A percentile compares a stretch with the other conserved stretches of the same genome.
Evolutionary conservation across 1,284 basidiomycete species (phyloP).

Genomic region (Cryptococcus jaspeensis): DNA sequence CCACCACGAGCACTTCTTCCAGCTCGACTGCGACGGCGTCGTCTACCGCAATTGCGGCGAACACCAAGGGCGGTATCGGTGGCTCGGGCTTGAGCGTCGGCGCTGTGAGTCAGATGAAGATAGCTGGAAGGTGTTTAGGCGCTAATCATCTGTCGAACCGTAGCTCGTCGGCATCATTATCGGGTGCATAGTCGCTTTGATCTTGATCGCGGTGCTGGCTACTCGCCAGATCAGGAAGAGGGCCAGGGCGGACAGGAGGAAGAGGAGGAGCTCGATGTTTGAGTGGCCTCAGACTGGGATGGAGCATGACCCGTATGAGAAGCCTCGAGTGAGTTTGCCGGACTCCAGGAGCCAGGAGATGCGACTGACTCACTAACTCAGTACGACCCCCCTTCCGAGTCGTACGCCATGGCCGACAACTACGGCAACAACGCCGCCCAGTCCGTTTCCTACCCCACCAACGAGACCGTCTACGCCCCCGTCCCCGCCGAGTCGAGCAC

Average conservation of each 20-base stretch:
- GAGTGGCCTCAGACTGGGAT: constrained; percentile 41
- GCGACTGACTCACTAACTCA: constrained; percentile 9
- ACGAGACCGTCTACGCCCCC: constrained; percentile 5
- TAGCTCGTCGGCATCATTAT: constrained; percentile 47
- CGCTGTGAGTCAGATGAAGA: constrained; percentile 28
- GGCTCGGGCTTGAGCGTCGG: constrained; percentile 30
- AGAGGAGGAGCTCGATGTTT: constrained; percentile 41
- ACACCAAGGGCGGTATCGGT: constrained; percentile 21
- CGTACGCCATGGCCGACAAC: constrained; percentile 35
- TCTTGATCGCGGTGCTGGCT: constrained; percentile 30
- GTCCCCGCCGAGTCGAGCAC: constrained; percentile 1
- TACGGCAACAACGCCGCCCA: constrained; percentile 10
- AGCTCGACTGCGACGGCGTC: constrained; percentile 8
- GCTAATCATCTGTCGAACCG: background rate
- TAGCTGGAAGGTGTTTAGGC: background rate
- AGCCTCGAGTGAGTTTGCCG: constrained; percentile 32
- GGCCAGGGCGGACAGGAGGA: constrained; percentile 31
- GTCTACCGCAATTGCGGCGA: constrained; percentile 3
- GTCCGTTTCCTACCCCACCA: constrained; percentile 11
- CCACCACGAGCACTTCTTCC: constrained; percentile 6
- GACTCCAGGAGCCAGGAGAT: background rate
- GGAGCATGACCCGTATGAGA: constrained; percentile 39
- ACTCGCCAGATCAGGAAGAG: constrained; percentile 35
- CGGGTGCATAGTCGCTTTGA: constrained; percentile 34
- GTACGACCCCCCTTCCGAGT: constrained; percentile 33